Base-by-base conservation (phyloP, 2,329 filamentous ascomycete species). In the Penicillium thymicola region DNA sequence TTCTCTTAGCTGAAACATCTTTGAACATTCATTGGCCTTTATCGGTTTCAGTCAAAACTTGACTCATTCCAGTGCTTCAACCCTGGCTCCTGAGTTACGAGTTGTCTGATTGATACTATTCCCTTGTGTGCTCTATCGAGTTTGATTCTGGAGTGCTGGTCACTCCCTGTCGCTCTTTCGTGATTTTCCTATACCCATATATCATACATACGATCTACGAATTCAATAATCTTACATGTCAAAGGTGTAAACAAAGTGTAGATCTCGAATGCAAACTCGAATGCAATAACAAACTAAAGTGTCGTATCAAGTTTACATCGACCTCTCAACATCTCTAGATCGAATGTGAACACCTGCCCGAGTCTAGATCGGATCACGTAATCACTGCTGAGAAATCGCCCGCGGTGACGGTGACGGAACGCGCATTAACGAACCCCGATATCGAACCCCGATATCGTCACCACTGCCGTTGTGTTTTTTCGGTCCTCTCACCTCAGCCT, bases 391-490 rank as follows among this genome's bases (percentile, higher is more conserved):
- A 58, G 55, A 53, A 55, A 58, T 54, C 56, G 28, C 21, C 18
- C 2, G 14, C 2, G 16, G 38, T 44, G 45, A 43, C 2, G 16
- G 38, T 44, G 45, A 43, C 23, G 37, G 45, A 54, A 42, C 28
- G 38, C 18, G 42, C 27, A 51, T 51, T 54, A 61, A 61, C 53
- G 28, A 27, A 27, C 25, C 7, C 25, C 25, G 23, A 6, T 25
- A 30, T 11, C 28, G 10, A 54, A 53, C 38, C 44, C 57, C 52
- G 59, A 60, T 61, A 62, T 57, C 57, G 59, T 59, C 55, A 60
- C 49, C 27, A 45, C 55, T 54, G 21, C 13, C 21, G 13, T 25
- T 25, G 11, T n/a, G 55, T 45, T 51, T 45, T 49, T 18, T 50
- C 44, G n/a, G 14, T 23, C 48, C 42, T 53, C 54, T 54, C 50